phyloP scores from a whole-genome alignment of 2,329 filamentous ascomycete genomes.

The Annulohypoxylon truncatum region DNA sequence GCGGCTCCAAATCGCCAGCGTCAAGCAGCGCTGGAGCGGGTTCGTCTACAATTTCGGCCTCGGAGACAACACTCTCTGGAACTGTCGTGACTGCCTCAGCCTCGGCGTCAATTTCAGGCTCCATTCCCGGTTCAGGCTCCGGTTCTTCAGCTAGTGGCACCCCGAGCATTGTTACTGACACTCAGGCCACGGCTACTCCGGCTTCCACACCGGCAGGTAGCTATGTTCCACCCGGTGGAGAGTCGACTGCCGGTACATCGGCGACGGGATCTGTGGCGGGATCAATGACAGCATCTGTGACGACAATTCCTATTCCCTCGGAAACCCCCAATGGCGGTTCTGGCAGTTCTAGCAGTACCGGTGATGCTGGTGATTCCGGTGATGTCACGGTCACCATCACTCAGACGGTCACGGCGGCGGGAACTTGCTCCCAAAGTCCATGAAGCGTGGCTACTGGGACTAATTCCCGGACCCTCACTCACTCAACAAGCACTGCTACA shows the following conservation, averaged over 20 bases:
- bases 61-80: conserved; percentile 10
- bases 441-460: conserved; percentile 38
- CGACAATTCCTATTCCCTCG: conserved; percentile 35
- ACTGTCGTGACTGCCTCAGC: neutral
- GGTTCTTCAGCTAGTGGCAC: conserved; percentile 25
- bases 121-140: conserved; percentile 29
- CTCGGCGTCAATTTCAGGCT: conserved; percentile 24
- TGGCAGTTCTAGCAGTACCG: neutral
- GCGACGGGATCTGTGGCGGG: conserved; percentile 18
- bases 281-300: conserved; percentile 12
- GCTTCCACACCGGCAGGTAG: conserved; percentile 37
- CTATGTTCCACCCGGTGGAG: conserved; percentile 42
- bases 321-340: conserved; percentile 23
- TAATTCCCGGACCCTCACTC: conserved; percentile 14
- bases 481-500: conserved; percentile 35
- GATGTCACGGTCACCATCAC: conserved; percentile 47
- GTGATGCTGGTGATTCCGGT: conserved; percentile 22
- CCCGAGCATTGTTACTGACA: conserved; percentile 18
- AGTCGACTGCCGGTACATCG: conserved; percentile 20
- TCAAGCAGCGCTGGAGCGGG: conserved; percentile 25
- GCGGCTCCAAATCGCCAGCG: conserved; percentile 16
- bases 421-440: conserved; percentile 42
- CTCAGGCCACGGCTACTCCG: conserved; percentile 25
- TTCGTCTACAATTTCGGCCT: conserved; percentile 23
- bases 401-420: conserved; percentile 46